phyloP scores from a whole-genome alignment of 192 early-diverging fungal genomes.

The Glomus cerebriforme region DNA sequence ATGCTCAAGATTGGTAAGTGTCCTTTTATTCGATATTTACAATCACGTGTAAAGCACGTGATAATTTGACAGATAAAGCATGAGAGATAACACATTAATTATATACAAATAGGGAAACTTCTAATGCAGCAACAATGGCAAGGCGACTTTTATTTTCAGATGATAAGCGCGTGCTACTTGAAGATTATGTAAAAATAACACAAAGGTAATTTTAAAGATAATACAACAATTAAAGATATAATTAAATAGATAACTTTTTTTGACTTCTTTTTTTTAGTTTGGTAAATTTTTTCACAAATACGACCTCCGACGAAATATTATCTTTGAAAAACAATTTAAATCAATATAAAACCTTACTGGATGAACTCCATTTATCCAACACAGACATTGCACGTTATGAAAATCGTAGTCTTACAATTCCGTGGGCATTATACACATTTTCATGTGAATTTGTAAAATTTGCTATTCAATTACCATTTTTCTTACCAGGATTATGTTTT shows the following conservation, averaged over 20 bases:
- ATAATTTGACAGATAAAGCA: neutral
- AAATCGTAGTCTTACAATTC: slow-evolving; percentile 36
- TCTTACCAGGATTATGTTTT: slow-evolving; percentile 43
- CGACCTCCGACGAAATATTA: slow-evolving; percentile 23
- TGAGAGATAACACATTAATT: too few relatives aligned
- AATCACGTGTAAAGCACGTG: neutral
- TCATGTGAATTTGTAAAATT: slow-evolving; percentile 29
- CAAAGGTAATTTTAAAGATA: slow-evolving; percentile 42
- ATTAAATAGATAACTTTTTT: neutral
- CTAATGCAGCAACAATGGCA: slow-evolving; percentile 44
- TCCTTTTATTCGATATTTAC: too few relatives aligned
- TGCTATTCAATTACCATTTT: slow-evolving; percentile 42
- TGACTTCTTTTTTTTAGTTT: slow-evolving; percentile 17
- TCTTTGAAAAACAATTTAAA: slow-evolving; percentile 37
- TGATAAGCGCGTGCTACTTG: slow-evolving; percentile 31
- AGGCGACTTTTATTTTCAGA: slow-evolving; percentile 45
- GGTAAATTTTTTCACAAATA: slow-evolving; percentile 20
- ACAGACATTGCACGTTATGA: slow-evolving; percentile 45
- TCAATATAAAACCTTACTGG: slow-evolving; percentile 39
- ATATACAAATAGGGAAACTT: slow-evolving; percentile 38
- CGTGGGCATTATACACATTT: slow-evolving; percentile 34
- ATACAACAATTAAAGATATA: too few relatives aligned
- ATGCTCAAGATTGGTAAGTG: slow-evolving; percentile 54
- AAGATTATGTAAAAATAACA: slow-evolving; percentile 48
- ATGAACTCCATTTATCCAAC: slow-evolving; percentile 33